Base-by-base conservation (phyloP, 2,329 filamentous ascomycete genomes). In the Septoria petroselini region DNA sequence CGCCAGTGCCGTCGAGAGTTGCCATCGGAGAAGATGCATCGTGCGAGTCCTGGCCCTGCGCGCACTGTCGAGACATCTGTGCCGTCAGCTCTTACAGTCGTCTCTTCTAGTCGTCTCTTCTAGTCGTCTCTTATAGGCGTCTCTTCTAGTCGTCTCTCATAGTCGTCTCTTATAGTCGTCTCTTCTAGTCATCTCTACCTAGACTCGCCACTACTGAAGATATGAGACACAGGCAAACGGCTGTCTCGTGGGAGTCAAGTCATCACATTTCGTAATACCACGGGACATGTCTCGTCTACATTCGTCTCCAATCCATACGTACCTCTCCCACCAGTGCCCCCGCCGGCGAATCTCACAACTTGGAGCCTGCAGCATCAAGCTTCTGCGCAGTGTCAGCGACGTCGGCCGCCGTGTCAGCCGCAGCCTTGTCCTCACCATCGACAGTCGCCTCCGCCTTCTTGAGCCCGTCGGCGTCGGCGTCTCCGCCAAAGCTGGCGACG, bases 401-500 rank as follows among this genome's bases (percentile, higher is more conserved):
- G 51, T 75, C 70, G 41, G 66, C 68, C 12, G 70, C 70, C 15
- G 65, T 69, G 46, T 71, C 66, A 7, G 67, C 68, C 43, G 58
- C 19, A 27, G 41, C 62, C 35, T 60, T 60, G 17, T 66, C 68
- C 14, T 62, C 63, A 31, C 61, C 55, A 15, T 51, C 60, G 21
- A 46, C 58, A 39, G 25, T 49, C 49, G 67, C 64, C 56, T 69
- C 67, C 29, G 65, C 67, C 21, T 66, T 67, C 59, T 62, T 63
- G 45, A 62, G 58, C 17, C 64, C 66, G 17, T 62, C 60, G 1
- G 60, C 53, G 31, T 54, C 64, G 25, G 39, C 61, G 18, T 60
- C 61, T 0, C 64, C 67, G 23, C 58, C 68, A 30, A 72, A 62
- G 44, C 71, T 70, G 48, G 77, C 75, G 21, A 91, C 81, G 34